These are phyloP conservation scores for Penicillium sp. DNA, from an alignment of 2,329 filamentous ascomycete species.

Conservation along the genomic window DNA sequence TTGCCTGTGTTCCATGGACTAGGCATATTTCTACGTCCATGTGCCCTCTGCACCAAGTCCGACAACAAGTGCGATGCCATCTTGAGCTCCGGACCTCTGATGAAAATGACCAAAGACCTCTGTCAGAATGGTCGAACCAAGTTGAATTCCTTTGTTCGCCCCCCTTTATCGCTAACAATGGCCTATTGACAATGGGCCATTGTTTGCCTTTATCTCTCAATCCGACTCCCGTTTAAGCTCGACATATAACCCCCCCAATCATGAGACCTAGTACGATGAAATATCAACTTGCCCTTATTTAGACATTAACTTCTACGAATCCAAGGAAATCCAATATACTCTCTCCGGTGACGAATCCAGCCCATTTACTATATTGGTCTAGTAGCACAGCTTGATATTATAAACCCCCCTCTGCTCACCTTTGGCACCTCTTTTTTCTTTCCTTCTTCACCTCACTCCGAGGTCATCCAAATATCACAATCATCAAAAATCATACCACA, in stretches of 20 bases:
- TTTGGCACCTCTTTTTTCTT: background rate
- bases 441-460: slow-evolving; percentile 4
- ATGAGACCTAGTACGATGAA: background rate
- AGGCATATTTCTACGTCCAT: background rate
- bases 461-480: background rate
- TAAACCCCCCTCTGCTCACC: background rate
- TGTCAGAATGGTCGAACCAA: background rate
- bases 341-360: background rate
- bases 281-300: background rate
- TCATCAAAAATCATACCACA: background rate
- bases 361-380: background rate
- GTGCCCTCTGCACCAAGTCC: background rate
- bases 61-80: background rate
- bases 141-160: background rate
- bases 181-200: background rate
- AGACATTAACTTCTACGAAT: background rate
- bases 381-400: background rate
- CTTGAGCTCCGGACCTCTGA: background rate
- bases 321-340: background rate
- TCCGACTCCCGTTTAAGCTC: background rate
- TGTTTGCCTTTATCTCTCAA: background rate
- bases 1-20: background rate
- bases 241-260: background rate
- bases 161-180: background rate
- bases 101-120: background rate